Evolutionary conservation across 2,329 filamentous ascomycete genomes (phyloP).

Genomic region (Aspergillus sp.): DNA sequence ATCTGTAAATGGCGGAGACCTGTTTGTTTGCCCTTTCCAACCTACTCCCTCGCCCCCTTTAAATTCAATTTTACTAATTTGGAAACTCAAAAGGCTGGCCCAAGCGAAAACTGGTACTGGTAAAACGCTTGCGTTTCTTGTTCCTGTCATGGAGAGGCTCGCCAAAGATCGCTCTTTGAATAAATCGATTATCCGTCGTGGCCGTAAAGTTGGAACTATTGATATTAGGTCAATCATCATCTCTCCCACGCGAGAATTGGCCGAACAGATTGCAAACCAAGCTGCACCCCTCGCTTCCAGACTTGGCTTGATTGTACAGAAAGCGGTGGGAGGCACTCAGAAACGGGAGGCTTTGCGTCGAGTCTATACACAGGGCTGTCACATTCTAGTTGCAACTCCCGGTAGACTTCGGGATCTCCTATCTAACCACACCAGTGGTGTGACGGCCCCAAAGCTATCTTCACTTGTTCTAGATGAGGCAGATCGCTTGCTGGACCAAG

Average conservation of each 20-base stretch:
- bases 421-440: slow-evolving; percentile 60
- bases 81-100: slow-evolving; percentile 61
- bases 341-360: slow-evolving; percentile 67
- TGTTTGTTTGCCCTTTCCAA: slow-evolving; percentile 57
- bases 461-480: slow-evolving; percentile 66
- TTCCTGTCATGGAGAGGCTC: slow-evolving; percentile 81
- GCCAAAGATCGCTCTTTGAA: slow-evolving; percentile 64
- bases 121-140: slow-evolving; percentile 90
- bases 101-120: slow-evolving; percentile 97
- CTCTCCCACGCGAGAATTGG: slow-evolving; percentile 63
- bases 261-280: slow-evolving; percentile 68
- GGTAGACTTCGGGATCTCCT: slow-evolving; percentile 84
- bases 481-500: slow-evolving; percentile 65
- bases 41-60: not conserved
- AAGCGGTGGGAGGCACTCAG: slow-evolving; percentile 88
- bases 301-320: slow-evolving; percentile 69
- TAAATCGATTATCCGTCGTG: not conserved
- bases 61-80: slow-evolving; percentile 20
- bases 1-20: slow-evolving; percentile 75
- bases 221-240: slow-evolving; percentile 63
- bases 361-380: slow-evolving; percentile 75
- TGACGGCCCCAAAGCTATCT: slow-evolving; percentile 63
- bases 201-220: slow-evolving; percentile 20
- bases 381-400: slow-evolving; percentile 86
- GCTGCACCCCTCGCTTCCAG: slow-evolving; percentile 65